Evolutionary conservation across 2,329 filamentous ascomycete genomes (phyloP).

Genomic region (Venturia nashicola): DNA sequence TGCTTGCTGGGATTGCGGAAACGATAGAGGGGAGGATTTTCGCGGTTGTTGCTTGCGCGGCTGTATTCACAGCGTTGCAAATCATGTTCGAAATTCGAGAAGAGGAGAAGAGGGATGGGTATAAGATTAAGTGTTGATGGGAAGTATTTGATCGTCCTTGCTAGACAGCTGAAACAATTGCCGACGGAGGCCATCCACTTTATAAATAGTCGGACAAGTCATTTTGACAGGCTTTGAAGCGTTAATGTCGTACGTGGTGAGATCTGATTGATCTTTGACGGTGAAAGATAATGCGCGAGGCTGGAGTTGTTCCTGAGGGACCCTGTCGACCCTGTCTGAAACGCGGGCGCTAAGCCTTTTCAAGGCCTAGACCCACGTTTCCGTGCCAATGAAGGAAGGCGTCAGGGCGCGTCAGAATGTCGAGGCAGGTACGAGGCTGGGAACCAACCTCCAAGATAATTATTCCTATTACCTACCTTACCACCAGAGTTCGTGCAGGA

Average conservation of each 20-base stretch:
- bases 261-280: neutral
- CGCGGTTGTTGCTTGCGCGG: constrained; percentile 55
- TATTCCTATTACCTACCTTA: neutral
- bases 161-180: neutral
- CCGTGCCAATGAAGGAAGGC: neutral
- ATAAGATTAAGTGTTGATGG: constrained; percentile 64
- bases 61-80: constrained; percentile 74
- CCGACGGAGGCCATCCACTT: neutral
- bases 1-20: constrained; percentile 62
- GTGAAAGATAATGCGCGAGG: neutral
- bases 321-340: neutral
- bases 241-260: neutral
- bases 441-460: neutral
- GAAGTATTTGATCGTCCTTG: neutral
- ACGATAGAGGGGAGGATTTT: constrained; percentile 67
- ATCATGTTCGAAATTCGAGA: constrained; percentile 96
- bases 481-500: neutral
- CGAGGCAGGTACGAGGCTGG: neutral
- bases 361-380: neutral
- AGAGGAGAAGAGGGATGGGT: constrained; percentile 67
- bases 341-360: neutral
- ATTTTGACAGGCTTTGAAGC: neutral
- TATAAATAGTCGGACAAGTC: neutral
- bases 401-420: neutral
- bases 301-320: neutral